Conservation (phyloP, 2,329 filamentous ascomycete species). For the Exophiala phaeomuriformis region DNA sequence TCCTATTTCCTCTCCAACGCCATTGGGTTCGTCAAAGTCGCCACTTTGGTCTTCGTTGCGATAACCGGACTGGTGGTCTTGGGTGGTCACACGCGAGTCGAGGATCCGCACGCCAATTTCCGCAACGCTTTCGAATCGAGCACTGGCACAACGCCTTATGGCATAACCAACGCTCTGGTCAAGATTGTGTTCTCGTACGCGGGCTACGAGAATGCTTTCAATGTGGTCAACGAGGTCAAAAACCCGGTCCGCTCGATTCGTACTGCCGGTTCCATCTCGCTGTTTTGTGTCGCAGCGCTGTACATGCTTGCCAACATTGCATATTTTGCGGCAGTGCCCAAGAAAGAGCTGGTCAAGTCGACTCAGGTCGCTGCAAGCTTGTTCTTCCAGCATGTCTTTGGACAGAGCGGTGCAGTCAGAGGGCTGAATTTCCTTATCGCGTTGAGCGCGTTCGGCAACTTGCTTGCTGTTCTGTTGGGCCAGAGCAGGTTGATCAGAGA, state of each 20-base stretch:
- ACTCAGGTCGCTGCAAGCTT: slow-evolving; percentile 50
- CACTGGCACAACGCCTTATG: slow-evolving; percentile 36
- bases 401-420: slow-evolving; percentile 41
- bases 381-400: slow-evolving; percentile 55
- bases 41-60: slow-evolving; percentile 56
- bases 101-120: slow-evolving; percentile 50
- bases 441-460: slow-evolving; percentile 53
- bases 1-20: slow-evolving; percentile 51
- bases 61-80: slow-evolving; percentile 58
- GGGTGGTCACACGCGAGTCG: slow-evolving; percentile 45
- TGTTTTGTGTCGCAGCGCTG: slow-evolving; percentile 47
- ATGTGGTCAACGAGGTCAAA: slow-evolving; percentile 53
- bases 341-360: slow-evolving; percentile 47
- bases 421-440: slow-evolving; percentile 53
- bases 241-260: slow-evolving; percentile 52
- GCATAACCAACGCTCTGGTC: slow-evolving; percentile 52
- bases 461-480: slow-evolving; percentile 51
- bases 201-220: slow-evolving; percentile 55
- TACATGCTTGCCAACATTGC: slow-evolving; percentile 56
- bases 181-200: slow-evolving; percentile 54
- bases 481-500: slow-evolving; percentile 53
- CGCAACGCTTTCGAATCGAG: slow-evolving; percentile 46
- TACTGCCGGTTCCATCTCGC: slow-evolving; percentile 44
- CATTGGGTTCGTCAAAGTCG: slow-evolving; percentile 53
- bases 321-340: slow-evolving; percentile 53